Evolutionary conservation across 441 rosid genomes (phyloP), one percentile per base, ranked within the genome.

Genomic region (Erodium moschatum): DNA sequence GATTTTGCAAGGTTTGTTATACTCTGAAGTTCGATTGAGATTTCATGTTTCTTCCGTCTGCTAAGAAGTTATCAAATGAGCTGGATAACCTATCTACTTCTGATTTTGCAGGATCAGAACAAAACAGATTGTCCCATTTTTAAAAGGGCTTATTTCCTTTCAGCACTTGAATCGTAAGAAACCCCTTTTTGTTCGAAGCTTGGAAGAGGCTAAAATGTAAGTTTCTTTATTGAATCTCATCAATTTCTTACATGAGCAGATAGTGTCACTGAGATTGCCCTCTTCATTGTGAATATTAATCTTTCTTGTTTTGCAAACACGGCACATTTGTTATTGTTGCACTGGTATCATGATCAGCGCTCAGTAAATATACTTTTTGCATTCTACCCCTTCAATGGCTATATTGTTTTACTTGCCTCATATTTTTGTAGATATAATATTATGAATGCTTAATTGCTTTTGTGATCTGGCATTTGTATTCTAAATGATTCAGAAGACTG

Each of bases 191-290:
- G 73, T 84, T 52, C 81, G 78, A 67, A 86, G 94, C 80, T 76
- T 94, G 84, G 96, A 91, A 80, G 99, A 94, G 81, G 99, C 97
- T 44, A 91, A 85, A 85, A 70, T 85, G 99, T 83, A 80, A 85
- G 92, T 65, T 78, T 72, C 62, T 71, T 61, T 10, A 10, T 2
- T 21, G 9, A 6, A 20, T 61, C 64, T 21, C 64, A 11, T 61
- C 31, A 20, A 61, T 61, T 61, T 21, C 15, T 21, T 21, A 10
- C 33, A 58, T 61, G n/a, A 11, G 15, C n/a, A 61, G 52, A 12
- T 46, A 46, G 52, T 11, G 52, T 13, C 52, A 46, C 52, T 0
- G n/a, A 46, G 52, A 46, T 13, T 46, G 0, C 12, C 52, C 52
- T 46, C 52, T 46, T 12, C n/a, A 46, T 1, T 46, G 52, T 46